These are phyloP conservation scores for Paracamarosporium sp. DNA, from an alignment of 2,329 filamentous ascomycete species.

Conservation along the genomic window DNA sequence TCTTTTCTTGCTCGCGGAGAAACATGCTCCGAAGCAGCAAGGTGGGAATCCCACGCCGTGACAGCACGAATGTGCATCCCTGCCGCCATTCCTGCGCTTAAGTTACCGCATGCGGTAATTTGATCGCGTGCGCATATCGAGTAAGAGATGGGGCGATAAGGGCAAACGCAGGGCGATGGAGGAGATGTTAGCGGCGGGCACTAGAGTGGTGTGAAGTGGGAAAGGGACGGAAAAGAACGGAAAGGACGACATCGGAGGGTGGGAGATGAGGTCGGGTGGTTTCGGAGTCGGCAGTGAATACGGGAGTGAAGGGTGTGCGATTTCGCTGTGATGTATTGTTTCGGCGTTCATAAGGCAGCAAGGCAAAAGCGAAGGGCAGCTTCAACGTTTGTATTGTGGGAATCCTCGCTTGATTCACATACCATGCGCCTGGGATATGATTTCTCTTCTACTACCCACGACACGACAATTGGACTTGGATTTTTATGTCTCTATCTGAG, in stretches of 20 bases:
- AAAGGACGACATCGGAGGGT: constrained; percentile 3
- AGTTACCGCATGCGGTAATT: not conserved
- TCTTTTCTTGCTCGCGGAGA: not conserved
- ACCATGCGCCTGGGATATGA: too few relatives aligned
- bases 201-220: not conserved
- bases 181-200: not conserved
- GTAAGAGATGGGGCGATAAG: constrained; percentile 8
- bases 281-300: not conserved
- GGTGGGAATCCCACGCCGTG: constrained; percentile 1
- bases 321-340: not conserved
- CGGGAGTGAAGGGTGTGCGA: not conserved
- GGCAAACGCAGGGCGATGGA: too few relatives aligned
- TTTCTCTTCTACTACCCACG: too few relatives aligned
- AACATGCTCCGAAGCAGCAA: not conserved
- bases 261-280: not conserved
- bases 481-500: too few relatives aligned
- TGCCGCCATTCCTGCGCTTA: not conserved
- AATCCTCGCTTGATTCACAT: too few relatives aligned
- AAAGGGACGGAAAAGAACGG: not conserved
- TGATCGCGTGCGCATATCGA: constrained; percentile 12
- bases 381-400: not conserved
- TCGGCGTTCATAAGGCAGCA: too few relatives aligned
- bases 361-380: too few relatives aligned
- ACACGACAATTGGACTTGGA: too few relatives aligned
- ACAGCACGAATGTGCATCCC: constrained; percentile 4